Evolutionary conservation across 2,329 filamentous ascomycete species (phyloP), one percentile per base, ranked within the genome.

Genomic region (Zymoseptoria ardabiliae): DNA sequence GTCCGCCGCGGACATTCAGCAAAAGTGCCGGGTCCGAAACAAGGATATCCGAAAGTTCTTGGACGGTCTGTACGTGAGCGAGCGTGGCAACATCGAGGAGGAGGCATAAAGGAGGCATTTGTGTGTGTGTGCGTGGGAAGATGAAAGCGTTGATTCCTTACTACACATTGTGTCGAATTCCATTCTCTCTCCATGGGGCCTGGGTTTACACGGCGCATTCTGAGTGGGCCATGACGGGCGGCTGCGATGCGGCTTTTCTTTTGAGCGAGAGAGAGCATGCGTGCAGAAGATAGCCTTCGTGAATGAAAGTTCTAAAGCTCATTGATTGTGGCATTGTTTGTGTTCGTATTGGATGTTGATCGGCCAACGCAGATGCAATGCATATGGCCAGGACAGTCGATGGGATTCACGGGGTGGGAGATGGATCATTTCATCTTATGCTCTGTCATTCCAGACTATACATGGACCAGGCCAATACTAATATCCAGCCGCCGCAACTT

Each of bases 31-130:
- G 82, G 94, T 99, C 81, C 88, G 91, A 80, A 99, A 99, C 90
- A 99, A 99, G 91, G 94, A 99, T 96, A 99, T 99, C 85, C 91
- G 95, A 84, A 97, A 97, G 89, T 99, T 99, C 89, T 87, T 99
- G 85, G 95, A 99, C 83, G 94, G 94, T 87, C 85, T 99, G 80
- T 99, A 99, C 85, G 94, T 99, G 76, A 97, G 92, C 77, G 94
- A 99, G 89, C 89, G 91, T 84, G 89, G 89, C 81, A 96, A 97
- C 88, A 87, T 99, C 74, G 83, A 60, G 55, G 57, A 57, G 50
- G 60, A 60, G n/a, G 41, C 17, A 20, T 45, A 49, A 20, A 21
- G 20, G 30, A 21, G 20, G 30, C 20, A 48, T 45, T 41, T 11
- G 53, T 41, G 50, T 28, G 7, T 54, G 28, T 41, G 50, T 28